Conservation (phyloP, 371 early-diverging fungal species). For the Circinella umbellata region DNA sequence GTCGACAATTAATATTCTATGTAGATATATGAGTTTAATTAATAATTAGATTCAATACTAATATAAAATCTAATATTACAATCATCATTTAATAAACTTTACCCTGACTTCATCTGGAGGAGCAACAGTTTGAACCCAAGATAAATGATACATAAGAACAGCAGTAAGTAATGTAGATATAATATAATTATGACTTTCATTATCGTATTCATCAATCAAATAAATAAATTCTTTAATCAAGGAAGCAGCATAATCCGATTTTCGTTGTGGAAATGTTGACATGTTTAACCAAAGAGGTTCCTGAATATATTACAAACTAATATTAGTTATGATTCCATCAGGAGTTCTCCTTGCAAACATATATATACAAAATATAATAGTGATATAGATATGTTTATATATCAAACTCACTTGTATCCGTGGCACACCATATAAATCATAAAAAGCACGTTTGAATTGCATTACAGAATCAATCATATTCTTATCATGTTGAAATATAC, state of each 20-base stretch:
- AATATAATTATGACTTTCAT: slow-evolving; percentile 42
- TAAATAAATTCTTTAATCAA: slow-evolving; percentile 56
- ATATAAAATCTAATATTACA: too few relatives aligned
- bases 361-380: too few relatives aligned
- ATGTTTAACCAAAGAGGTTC: slow-evolving; percentile 71
- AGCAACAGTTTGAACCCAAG: slow-evolving; percentile 70
- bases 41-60: too few relatives aligned
- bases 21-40: too few relatives aligned
- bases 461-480: slow-evolving; percentile 50
- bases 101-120: slow-evolving; percentile 52
- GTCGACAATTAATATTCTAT: slow-evolving; percentile 43
- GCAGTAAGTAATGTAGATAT: slow-evolving; percentile 62
- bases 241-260: slow-evolving; percentile 48
- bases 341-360: background rate
- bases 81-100: slow-evolving; percentile 6
- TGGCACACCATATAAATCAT: slow-evolving; percentile 60
- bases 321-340: background rate
- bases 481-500: slow-evolving; percentile 58
- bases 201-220: slow-evolving; percentile 53
- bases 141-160: slow-evolving; percentile 61
- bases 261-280: slow-evolving; percentile 64
- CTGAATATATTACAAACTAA: slow-evolving; percentile 28
- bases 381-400: too few relatives aligned
- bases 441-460: slow-evolving; percentile 57
- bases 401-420: slow-evolving; percentile 59